These are phyloP conservation scores for Monilinia laxa DNA, from an alignment of 2,329 filamentous ascomycete species.

Conservation along the genomic window DNA sequence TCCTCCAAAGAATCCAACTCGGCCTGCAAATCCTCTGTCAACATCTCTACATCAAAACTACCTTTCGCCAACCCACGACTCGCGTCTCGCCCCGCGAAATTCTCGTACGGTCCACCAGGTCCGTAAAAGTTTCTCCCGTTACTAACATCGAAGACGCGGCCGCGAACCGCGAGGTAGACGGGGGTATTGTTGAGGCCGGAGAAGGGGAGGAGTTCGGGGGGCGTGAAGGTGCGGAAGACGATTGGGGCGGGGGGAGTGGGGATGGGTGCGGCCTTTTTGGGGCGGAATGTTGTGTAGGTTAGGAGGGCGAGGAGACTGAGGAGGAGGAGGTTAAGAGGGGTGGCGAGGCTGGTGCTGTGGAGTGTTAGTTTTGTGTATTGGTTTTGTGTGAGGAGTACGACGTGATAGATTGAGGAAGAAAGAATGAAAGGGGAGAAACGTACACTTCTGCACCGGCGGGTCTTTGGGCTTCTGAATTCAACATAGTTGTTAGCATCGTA, in stretches of 20 bases:
- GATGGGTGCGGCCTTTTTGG: constrained; percentile 36
- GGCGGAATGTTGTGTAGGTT: constrained; percentile 55
- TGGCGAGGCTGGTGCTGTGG: constrained; percentile 40
- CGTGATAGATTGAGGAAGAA: not conserved
- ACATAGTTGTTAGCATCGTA: constrained; percentile 22
- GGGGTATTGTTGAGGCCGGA: constrained; percentile 73
- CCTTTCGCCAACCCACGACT: constrained; percentile 83
- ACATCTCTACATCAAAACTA: constrained; percentile 92
- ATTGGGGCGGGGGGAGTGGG: constrained; percentile 44
- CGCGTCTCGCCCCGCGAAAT: constrained; percentile 93
- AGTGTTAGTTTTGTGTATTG: constrained; percentile 7
- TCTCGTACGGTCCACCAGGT: constrained; percentile 89
- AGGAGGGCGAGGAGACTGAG: constrained; percentile 57
- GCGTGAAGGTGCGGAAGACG: constrained; percentile 49
- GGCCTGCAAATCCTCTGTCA: constrained; percentile 85
- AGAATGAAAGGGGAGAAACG: constrained; percentile 3
- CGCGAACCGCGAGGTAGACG: constrained; percentile 88
- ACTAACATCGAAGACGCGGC: constrained; percentile 87
- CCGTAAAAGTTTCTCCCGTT: constrained; percentile 92
- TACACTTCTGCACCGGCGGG: constrained; percentile 39
- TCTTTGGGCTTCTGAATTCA: constrained; percentile 36
- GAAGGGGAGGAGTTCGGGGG: constrained; percentile 66
- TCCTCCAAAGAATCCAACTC: constrained; percentile 76
- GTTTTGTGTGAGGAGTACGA: not conserved
- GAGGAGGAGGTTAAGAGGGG: constrained; percentile 64